Conservation (phyloP, 176 grass and related monocot genomes). For the Zea luxurians region DNA sequence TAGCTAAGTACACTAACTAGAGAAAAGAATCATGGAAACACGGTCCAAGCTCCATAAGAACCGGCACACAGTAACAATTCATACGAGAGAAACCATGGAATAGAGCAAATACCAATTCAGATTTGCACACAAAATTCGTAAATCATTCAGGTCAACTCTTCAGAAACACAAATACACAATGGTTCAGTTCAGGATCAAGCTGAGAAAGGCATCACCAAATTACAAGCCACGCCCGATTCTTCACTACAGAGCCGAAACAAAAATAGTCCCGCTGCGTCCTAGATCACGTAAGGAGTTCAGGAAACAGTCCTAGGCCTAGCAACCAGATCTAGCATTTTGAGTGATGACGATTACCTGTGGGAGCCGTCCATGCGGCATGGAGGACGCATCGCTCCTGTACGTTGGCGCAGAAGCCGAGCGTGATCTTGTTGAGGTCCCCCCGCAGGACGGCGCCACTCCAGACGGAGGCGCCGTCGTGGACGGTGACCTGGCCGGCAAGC, state of each 20-base stretch:
- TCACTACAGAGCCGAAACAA: background rate
- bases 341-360: slow-evolving; percentile 55
- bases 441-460: slow-evolving; percentile 90
- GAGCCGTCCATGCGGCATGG: slow-evolving; percentile 77
- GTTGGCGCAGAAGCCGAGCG: slow-evolving; percentile 86
- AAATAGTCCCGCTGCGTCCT: background rate
- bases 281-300: background rate
- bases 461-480: slow-evolving; percentile 86
- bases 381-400: slow-evolving; percentile 96
- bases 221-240: background rate
- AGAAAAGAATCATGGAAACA: background rate
- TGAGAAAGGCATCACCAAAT: slow-evolving; percentile 6
- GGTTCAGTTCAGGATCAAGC: slow-evolving; percentile 2
- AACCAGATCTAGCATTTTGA: slow-evolving; percentile 43
- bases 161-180: slow-evolving; percentile 20
- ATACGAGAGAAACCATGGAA: background rate
- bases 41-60: background rate
- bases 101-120: background rate
- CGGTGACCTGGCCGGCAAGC: slow-evolving; percentile 85
- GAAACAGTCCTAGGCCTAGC: background rate
- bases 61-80: background rate
- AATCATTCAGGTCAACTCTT: background rate
- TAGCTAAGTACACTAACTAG: background rate
- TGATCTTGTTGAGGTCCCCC: slow-evolving; percentile 97
- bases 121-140: background rate